Percentiles rank a stretch among this genome's conserved stretches.
Conservation (phyloP, 2,329 filamentous ascomycete species). For the Sporothrix pallida region DNA sequence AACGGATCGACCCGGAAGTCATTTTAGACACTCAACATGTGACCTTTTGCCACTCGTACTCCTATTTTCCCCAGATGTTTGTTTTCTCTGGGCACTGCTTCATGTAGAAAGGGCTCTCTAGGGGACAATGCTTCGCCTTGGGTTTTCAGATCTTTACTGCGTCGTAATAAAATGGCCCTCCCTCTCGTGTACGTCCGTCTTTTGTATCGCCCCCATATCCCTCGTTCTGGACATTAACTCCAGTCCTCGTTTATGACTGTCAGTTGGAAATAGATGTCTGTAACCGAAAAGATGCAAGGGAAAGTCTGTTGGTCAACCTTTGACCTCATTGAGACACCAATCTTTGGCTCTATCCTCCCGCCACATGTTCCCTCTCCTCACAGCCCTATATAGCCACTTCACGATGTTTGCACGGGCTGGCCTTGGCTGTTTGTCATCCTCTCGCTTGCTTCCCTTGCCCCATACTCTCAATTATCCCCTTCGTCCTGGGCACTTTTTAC, state of each 20-base stretch:
- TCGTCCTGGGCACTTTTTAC: background rate
- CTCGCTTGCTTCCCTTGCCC: background rate
- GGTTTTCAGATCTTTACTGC: background rate
- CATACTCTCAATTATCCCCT: background rate
- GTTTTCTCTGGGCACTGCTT: conserved; percentile 16
- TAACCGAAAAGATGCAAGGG: background rate
- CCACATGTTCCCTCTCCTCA: background rate
- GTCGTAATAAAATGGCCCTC: too few relatives aligned
- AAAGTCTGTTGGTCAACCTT: too few relatives aligned
- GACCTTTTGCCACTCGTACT: background rate
- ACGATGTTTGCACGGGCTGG: conserved; percentile 21
- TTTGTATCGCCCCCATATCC: background rate
- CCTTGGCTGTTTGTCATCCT: background rate
- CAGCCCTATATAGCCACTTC: conserved; percentile 12
- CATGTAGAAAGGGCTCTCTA: background rate
- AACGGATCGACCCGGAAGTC: background rate
- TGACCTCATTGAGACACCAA: too few relatives aligned
- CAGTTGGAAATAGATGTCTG: background rate
- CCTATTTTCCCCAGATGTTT: background rate
- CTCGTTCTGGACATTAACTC: background rate
- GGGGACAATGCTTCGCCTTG: background rate
- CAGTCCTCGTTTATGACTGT: background rate
- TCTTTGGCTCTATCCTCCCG: background rate
- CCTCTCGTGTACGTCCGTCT: background rate
- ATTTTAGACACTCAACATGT: conserved; percentile 3